Evolutionary conservation across 2,329 filamentous ascomycete species (phyloP).

Genomic region (Stachybotrys echinatus): DNA sequence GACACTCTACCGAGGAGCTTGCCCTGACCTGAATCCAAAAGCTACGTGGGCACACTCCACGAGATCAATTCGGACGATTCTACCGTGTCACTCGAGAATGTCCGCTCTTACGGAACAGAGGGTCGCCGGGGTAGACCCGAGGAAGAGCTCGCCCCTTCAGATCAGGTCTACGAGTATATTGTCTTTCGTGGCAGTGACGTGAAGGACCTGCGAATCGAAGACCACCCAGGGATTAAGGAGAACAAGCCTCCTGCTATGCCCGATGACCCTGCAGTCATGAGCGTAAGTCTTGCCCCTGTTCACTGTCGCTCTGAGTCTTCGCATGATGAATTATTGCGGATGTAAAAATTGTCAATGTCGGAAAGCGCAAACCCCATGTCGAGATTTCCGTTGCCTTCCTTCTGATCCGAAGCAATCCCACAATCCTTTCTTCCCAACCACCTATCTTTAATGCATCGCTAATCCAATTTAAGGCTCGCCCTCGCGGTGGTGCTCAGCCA

Average conservation of each 20-base stretch:
- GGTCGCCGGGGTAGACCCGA: constrained; percentile 73
- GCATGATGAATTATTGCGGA: constrained; percentile 95
- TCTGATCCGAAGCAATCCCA: constrained; percentile 59
- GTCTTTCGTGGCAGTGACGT: constrained; percentile 98
- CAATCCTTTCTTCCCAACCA: constrained; percentile 8
- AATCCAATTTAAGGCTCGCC: constrained; percentile 30
- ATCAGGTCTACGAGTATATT: constrained; percentile 96
- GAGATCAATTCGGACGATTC: constrained; percentile 98
- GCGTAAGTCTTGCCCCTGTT: constrained; percentile 63
- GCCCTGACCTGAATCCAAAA: constrained; percentile 38
- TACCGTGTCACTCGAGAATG: constrained; percentile 95
- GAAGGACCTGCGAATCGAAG: constrained; percentile 93
- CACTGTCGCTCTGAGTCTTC: constrained; percentile 21
- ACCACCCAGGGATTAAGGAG: constrained; percentile 69
- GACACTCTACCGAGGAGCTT: neutral
- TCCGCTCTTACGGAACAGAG: constrained; percentile 90
- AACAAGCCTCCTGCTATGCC: constrained; percentile 74
- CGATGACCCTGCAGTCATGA: constrained; percentile 93
- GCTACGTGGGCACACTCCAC: constrained; percentile 92
- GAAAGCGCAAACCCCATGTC: constrained; percentile 95
- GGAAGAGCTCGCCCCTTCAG: constrained; percentile 78
- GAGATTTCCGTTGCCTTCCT: constrained; percentile 99
- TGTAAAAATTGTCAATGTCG: constrained; percentile 80
- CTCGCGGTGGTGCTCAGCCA: constrained; percentile 27
- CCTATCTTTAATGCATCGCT: constrained; percentile 8